Evolutionary conservation across 805 yeast species (phyloP), one percentile per base, ranked within the genome.

Genomic region (Candida sonorensis): DNA sequence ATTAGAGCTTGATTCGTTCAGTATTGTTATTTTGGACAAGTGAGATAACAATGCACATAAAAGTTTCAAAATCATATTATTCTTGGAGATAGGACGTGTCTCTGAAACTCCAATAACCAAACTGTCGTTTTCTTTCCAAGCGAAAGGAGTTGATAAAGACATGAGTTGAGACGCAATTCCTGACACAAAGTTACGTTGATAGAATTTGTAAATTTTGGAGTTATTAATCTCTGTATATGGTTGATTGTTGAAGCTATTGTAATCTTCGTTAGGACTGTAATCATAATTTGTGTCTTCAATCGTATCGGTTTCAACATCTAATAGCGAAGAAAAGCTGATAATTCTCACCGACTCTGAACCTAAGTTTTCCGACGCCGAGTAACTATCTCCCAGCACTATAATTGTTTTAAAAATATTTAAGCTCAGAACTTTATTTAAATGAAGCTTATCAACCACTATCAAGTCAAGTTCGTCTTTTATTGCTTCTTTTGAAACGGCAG

Each of bases 21-120:
- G 20, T 1, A 56, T 35, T 5, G 59, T 34, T 1, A 53, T 43
- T 13, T 54, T 33, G 3, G 44, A 34, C 10, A 64, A 40, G 19
- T 60, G 53, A 1, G 62, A 38, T 6, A 71, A 42, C 12, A 72
- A 50, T 1, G 65, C 62, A 14, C 64, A 50, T 32, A 71, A 50
- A 1, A 65, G 19, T 36, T 67, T 69, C 19, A 57, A 47, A 10
- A 72, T 32, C 6, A 54, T 41, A 38, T 41, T 44, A 22, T 46
- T 52, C 22, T 40, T 42, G 8, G 46, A 35, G 4, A 31, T 23
- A 2, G 34, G 23, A 44, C 43, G 30, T n/a, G 12, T 10, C 2
- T 47, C 23, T 8, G 33, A 17, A 6, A 31, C 33, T 1, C 39
- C 41, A 10, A 58, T 34, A 11, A 55, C 26, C 12, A 60, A 14